Percentiles rank a stretch among this genome's conserved stretches.
Conservation (phyloP, 2,329 filamentous ascomycete species). For the Pezicula radicicola region DNA sequence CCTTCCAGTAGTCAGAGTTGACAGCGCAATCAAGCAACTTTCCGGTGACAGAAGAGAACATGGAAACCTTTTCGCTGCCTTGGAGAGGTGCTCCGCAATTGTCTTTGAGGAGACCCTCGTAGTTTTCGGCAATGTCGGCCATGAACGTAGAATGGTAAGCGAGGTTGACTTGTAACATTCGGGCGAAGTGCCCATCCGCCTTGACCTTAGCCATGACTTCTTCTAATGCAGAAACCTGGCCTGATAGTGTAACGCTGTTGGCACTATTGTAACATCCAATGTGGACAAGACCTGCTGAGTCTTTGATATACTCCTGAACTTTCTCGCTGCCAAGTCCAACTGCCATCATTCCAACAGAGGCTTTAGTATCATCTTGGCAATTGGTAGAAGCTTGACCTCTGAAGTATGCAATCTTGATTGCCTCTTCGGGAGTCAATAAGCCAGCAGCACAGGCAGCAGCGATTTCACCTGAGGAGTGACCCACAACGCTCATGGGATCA, state of each 20-base stretch:
- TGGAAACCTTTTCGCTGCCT: not conserved
- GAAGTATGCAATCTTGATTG: constrained; percentile 8
- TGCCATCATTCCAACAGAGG: constrained; percentile 43
- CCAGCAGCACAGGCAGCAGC: constrained; percentile 31
- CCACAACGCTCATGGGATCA: constrained; percentile 14
- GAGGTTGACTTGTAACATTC: constrained; percentile 32
- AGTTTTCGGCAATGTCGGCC: constrained; percentile 10
- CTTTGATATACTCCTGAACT: constrained; percentile 23
- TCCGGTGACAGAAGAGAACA: not conserved
- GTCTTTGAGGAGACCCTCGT: constrained; percentile 2
- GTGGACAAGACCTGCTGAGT: constrained; percentile 1
- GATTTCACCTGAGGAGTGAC: constrained; percentile 26
- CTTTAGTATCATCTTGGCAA: not conserved
- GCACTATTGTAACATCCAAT: constrained; percentile 34
- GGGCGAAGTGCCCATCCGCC: constrained; percentile 28
- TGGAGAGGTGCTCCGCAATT: not conserved
- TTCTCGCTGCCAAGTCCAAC: constrained; percentile 28
- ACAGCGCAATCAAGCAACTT: not conserved
- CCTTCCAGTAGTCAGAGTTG: not conserved
- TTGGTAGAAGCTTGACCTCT: constrained; percentile 2
- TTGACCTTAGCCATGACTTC: constrained; percentile 9
- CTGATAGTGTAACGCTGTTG: constrained; percentile 35
- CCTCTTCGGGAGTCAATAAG: constrained; percentile 10
- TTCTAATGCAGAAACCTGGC: constrained; percentile 11
- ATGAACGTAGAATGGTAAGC: constrained; percentile 41